Conservation (phyloP, 2,329 filamentous ascomycete species). For the Penicillium sclerotiorum region DNA sequence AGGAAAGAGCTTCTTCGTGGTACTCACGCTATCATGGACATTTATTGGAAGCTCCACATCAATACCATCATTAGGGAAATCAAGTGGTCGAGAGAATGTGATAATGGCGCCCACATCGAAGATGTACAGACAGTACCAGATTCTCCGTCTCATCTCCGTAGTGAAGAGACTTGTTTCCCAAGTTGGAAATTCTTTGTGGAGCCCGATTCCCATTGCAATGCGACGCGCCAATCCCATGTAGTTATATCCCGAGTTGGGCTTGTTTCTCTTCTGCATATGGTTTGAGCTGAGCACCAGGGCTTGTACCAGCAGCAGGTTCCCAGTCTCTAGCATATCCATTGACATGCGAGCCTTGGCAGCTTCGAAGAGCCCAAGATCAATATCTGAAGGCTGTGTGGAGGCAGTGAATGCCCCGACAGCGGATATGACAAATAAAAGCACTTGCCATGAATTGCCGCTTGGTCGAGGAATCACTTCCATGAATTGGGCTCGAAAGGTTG, state of each 20-base stretch:
- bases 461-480: slow-evolving; percentile 38
- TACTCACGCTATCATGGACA: slow-evolving; percentile 30
- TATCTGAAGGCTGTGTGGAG: slow-evolving; percentile 24
- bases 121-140: slow-evolving; percentile 35
- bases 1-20: too few species aligned
- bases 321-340: slow-evolving; percentile 41
- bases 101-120: slow-evolving; percentile 47
- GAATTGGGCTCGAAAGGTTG: slow-evolving; percentile 44
- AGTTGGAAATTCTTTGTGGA: slow-evolving; percentile 46
- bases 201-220: slow-evolving; percentile 46
- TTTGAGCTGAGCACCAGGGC: slow-evolving; percentile 44
- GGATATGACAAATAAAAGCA: slow-evolving; percentile 38
- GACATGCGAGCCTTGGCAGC: slow-evolving; percentile 42
- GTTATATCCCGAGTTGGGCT: slow-evolving; percentile 47
- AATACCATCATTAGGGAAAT: slow-evolving; percentile 40
- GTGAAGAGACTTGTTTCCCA: slow-evolving; percentile 34
- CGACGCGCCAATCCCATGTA: slow-evolving; percentile 44
- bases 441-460: slow-evolving; percentile 34
- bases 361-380: slow-evolving; percentile 38
- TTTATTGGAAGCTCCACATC: slow-evolving; percentile 41
- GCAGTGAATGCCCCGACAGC: slow-evolving; percentile 39
- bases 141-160: slow-evolving; percentile 43
- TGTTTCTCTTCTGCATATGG: slow-evolving; percentile 46
- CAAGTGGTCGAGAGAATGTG: slow-evolving; percentile 46
- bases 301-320: slow-evolving; percentile 46